Base-by-base conservation (phyloP, 1,284 basidiomycete genomes). In the Acaromyces ingoldii region DNA sequence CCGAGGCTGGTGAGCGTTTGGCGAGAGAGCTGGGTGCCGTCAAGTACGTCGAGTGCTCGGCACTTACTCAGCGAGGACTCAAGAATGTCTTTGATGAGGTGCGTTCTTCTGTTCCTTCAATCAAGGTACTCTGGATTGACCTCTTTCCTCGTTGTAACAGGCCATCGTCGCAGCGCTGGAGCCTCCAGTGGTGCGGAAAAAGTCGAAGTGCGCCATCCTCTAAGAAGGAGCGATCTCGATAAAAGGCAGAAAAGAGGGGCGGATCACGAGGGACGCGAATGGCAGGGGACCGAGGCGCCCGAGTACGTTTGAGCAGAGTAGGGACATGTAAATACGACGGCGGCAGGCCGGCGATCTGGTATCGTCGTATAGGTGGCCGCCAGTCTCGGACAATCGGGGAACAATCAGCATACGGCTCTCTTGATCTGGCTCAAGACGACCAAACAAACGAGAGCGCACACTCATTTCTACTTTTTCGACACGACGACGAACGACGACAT, bases 31-130 rank as follows among this genome's bases (percentile, higher is more conserved):
- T 98, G 47, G 92, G 92, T 37, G 93, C 92, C 31, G 91, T 98
- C 78, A 98, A 97, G 79, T 98, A 96, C 77, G 92, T 97, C 55
- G 93, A 98, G 79, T 98, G 95, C 79, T 97, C 92, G 54, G 95
- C 93, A 45, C 80, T 98, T 79, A 98, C 95, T 65, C 93, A 98
- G 83, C 91, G 92, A 81, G 93, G 95, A 6, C 79, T 99, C 77
- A 98, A 98, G 87, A 97, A 97, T 77, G 93, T 99, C 57, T 99
- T 99, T 78, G 93, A 98, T 78, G 95, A 98, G 86, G 58, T 63
- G 48, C 25, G 57, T 54, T 17, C 15, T 13, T 24, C 21, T n/a
- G n/a, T n/a, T n/a, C n/a, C n/a, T n/a, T n/a, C n/a, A n/a, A n/a
- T n/a, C n/a, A n/a, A n/a, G n/a, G n/a, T n/a, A n/a, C n/a, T 10